phyloP scores from a whole-genome alignment of 2,329 filamentous ascomycete species.

The Fusarium guadeloupense region DNA sequence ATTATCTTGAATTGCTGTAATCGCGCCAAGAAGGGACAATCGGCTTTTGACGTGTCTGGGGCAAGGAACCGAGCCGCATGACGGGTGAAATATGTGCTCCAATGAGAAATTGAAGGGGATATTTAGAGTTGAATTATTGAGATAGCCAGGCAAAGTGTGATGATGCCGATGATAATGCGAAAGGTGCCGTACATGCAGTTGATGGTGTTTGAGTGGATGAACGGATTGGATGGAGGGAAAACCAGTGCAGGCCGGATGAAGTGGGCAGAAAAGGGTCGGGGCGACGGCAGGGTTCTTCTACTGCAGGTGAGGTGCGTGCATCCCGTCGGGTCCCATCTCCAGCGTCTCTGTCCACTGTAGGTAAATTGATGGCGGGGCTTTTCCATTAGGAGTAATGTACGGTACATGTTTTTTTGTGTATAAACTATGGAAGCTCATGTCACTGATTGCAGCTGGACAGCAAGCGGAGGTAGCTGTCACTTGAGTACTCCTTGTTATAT shows the following conservation, averaged over 20 bases:
- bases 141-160: not conserved
- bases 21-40: constrained; percentile 1
- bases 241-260: constrained; percentile 12
- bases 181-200: constrained; percentile 17
- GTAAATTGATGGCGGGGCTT: constrained; percentile 34
- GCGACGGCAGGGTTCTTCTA: constrained; percentile 35
- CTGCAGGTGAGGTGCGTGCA: constrained; percentile 24
- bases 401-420: constrained; percentile 11
- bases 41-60: not conserved
- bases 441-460: not conserved
- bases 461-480: too few relatives aligned
- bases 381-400: not conserved
- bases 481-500: too few relatives aligned
- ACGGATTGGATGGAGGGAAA: constrained; percentile 21
- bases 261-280: constrained; percentile 33
- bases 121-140: not conserved
- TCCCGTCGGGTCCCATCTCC: not conserved
- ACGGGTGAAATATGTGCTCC: not conserved
- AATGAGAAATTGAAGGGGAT: not conserved
- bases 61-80: too few relatives aligned
- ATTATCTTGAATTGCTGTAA: constrained; percentile 21
- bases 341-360: constrained; percentile 25
- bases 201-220: constrained; percentile 26
- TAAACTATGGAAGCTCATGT: not conserved
- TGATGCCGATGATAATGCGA: constrained; percentile 23